These are phyloP conservation scores for Stagonosporopsis chrysanthemi DNA, from an alignment of 2,329 filamentous ascomycete genomes.

Conservation along the genomic window DNA sequence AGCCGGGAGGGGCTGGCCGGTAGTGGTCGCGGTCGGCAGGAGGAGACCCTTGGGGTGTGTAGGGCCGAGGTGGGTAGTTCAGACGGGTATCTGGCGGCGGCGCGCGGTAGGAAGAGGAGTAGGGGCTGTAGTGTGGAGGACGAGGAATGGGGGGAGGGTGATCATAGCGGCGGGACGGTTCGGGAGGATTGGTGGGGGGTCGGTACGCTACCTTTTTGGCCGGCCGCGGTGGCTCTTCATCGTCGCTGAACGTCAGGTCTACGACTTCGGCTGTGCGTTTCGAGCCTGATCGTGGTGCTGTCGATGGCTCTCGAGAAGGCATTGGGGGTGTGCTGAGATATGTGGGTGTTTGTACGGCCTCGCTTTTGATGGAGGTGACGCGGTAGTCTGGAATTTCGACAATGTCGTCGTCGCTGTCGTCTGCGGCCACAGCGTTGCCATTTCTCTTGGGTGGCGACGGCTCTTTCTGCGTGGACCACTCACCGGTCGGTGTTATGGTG, in stretches of 20 bases:
- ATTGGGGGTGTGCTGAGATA: conserved; percentile 55
- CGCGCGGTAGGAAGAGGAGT: conserved; percentile 27
- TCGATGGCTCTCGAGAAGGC: conserved; percentile 54
- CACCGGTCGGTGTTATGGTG: conserved; percentile 85
- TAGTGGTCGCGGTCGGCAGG: conserved; percentile 12
- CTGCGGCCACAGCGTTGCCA: conserved; percentile 47
- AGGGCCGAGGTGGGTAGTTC: conserved; percentile 23
- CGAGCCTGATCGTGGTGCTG: conserved; percentile 45
- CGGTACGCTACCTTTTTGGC: conserved; percentile 53
- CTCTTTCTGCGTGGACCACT: conserved; percentile 69
- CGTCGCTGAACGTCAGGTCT: conserved; percentile 57
- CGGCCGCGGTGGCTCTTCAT: conserved; percentile 51
- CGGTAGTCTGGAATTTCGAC: conserved; percentile 54
- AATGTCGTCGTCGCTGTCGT: conserved; percentile 56
- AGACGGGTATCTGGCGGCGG: conserved; percentile 32
- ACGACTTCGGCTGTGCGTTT: conserved; percentile 58
- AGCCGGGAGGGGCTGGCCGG: conserved; percentile 16
- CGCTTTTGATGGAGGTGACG: conserved; percentile 51
- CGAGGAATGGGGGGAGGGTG: conserved; percentile 38
- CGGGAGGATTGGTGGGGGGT: conserved; percentile 48
- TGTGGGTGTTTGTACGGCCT: conserved; percentile 46
- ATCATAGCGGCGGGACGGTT: conserved; percentile 41
- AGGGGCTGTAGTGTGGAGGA: conserved; percentile 22
- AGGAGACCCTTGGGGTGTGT: conserved; percentile 10
- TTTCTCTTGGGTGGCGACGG: conserved; percentile 47